Evolutionary conservation across 441 rosid genomes (phyloP).

Genomic region (Corymbia citriodora): DNA sequence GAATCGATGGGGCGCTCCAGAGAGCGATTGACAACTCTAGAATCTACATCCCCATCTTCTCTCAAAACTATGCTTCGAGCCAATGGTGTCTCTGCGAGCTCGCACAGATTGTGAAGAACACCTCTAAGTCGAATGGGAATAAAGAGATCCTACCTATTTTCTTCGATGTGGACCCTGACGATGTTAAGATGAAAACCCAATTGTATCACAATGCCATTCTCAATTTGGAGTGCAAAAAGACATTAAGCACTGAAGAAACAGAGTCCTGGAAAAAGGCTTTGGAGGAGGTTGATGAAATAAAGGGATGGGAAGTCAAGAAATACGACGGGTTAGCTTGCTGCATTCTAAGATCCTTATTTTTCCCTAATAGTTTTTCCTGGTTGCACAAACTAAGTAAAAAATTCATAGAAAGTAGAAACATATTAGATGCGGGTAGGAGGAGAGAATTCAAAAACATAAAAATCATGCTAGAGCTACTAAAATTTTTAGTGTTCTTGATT

Average conservation of each 20-base stretch:
- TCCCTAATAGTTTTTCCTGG: no score
- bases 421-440: no score
- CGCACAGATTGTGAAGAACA: neutral
- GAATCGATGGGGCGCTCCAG: neutral
- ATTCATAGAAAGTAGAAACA: no score
- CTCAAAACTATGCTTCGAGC: neutral
- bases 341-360: neutral
- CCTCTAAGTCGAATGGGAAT: neutral
- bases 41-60: neutral
- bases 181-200: neutral
- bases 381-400: no score
- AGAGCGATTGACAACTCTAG: neutral
- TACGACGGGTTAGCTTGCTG: rapidly evolving
- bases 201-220: neutral
- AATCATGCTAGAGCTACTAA: no score
- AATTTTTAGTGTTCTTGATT: no score
- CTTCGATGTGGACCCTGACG: neutral
- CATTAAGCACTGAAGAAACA: rapidly evolving
- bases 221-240: rapidly evolving
- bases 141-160: neutral
- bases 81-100: neutral
- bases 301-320: neutral
- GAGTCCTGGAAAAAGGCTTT: neutral
- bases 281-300: neutral
- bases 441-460: no score